Evolutionary conservation across 352 stramenopile genomes (phyloP).

Genomic region (Pythium aphanidermatum): DNA sequence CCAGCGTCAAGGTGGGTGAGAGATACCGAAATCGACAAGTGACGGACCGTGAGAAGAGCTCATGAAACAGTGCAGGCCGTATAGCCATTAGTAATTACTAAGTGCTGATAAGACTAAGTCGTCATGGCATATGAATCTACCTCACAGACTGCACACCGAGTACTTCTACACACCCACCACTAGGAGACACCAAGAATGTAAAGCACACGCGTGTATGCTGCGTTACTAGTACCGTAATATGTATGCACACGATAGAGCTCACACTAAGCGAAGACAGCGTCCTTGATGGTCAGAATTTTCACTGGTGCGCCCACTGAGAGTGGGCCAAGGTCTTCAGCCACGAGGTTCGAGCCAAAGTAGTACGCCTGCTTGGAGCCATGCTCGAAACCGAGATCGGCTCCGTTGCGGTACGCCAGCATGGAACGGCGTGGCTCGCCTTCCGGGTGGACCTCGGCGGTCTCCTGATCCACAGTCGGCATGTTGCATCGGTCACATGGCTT

Average conservation of each 20-base stretch:
- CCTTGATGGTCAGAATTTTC: slow-evolving; percentile 68
- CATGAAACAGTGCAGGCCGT: too few species aligned
- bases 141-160: too few species aligned
- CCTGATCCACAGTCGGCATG: slow-evolving; percentile 70
- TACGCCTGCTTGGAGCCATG: slow-evolving; percentile 40
- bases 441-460: slow-evolving; percentile 40
- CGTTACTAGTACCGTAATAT: too few species aligned
- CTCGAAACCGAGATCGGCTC: slow-evolving; percentile 49
- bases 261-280: slow-evolving; percentile 38
- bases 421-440: slow-evolving; percentile 45
- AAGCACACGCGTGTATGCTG: too few species aligned
- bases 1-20: slow-evolving; percentile 45
- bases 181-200: too few species aligned
- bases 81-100: too few species aligned
- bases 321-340: slow-evolving; percentile 30
- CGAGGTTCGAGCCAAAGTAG: slow-evolving; percentile 79
- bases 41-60: too few species aligned
- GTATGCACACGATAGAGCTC: too few species aligned
- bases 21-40: slow-evolving; percentile 38
- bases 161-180: too few species aligned
- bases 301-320: slow-evolving; percentile 42
- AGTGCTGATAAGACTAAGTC: too few species aligned
- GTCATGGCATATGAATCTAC: too few species aligned
- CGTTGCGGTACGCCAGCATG: slow-evolving; percentile 50
- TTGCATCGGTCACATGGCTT: slow-evolving; percentile 70